Conservation (phyloP, 805 yeast genomes). For the Zygoascus ofunaensis region DNA sequence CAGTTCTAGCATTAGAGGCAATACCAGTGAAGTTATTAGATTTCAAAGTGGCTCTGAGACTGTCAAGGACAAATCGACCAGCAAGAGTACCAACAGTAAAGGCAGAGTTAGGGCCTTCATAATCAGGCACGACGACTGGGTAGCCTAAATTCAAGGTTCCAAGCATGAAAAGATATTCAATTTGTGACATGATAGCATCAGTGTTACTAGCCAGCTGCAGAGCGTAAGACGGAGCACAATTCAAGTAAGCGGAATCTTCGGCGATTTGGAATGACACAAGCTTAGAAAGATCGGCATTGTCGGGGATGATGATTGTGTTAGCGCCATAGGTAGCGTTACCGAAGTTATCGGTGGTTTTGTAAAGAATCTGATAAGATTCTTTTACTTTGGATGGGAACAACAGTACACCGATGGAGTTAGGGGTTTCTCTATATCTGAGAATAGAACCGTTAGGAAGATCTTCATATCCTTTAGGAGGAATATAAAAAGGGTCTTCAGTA, state of each 20-base stretch:
- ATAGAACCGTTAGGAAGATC: neutral
- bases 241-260: conserved; percentile 21
- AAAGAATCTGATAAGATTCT: conserved; percentile 20
- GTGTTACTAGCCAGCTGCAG: conserved; percentile 12
- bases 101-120: conserved; percentile 13
- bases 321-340: conserved; percentile 22
- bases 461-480: conserved; percentile 14
- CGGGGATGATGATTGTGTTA: conserved; percentile 20
- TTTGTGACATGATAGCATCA: neutral
- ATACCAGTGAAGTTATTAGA: conserved; percentile 10
- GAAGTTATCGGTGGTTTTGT: conserved; percentile 20
- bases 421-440: neutral
- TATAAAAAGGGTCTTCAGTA: conserved; percentile 19
- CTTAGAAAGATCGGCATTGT: conserved; percentile 7
- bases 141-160: neutral
- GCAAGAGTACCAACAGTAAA: conserved; percentile 14
- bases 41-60: conserved; percentile 20
- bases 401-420: conserved; percentile 1
- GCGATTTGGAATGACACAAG: conserved; percentile 22
- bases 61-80: conserved; percentile 24
- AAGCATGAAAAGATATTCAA: neutral
- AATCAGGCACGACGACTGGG: conserved; percentile 7
- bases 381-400: conserved; percentile 5
- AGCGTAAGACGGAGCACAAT: conserved; percentile 24
- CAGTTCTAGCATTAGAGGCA: conserved; percentile 12